Evolutionary conservation across 164 flowering plant genomes (phyloP).

Genomic region (Chloranthus sessilifolius): DNA sequence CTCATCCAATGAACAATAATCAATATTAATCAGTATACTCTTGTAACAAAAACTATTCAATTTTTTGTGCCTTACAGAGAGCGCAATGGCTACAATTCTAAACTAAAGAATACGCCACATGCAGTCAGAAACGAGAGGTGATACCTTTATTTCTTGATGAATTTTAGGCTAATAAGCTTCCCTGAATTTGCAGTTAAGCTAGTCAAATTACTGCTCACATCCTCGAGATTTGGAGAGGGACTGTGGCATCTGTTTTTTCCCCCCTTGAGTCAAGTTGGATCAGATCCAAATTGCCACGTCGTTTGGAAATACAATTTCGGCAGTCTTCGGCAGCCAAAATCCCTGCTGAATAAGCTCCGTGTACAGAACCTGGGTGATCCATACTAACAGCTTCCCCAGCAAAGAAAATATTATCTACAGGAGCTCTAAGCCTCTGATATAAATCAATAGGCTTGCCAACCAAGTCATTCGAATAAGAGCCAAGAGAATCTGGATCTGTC

Average conservation of each 20-base stretch:
- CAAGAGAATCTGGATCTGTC: constrained; percentile 69
- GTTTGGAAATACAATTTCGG: constrained; percentile 32
- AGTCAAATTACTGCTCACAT: too few relatives aligned
- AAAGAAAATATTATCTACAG: constrained; percentile 69
- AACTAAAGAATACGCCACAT: too few relatives aligned
- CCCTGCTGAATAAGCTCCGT: constrained; percentile 82
- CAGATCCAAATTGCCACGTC: constrained; percentile 37
- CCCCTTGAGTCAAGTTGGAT: constrained; percentile 31
- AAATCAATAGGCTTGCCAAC: constrained; percentile 72
- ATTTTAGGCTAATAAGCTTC: too few relatives aligned
- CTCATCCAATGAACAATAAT: too few relatives aligned
- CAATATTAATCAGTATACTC: too few relatives aligned
- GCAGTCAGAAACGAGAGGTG: too few relatives aligned
- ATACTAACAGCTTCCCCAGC: constrained; percentile 89
- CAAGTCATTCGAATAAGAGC: constrained; percentile 74
- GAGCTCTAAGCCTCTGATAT: constrained; percentile 67
- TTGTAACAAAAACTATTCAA: too few relatives aligned
- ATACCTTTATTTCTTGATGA: too few relatives aligned
- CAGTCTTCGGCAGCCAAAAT: constrained; percentile 68
- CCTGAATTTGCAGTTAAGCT: too few relatives aligned
- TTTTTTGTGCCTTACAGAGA: too few relatives aligned
- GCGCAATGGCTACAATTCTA: too few relatives aligned
- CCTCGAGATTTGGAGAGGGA: constrained; percentile 81
- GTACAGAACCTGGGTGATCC: constrained; percentile 87
- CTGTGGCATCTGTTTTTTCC: constrained; percentile 33